phyloP scores from a whole-genome alignment of 2,329 filamentous ascomycete genomes.

The Cladophialophora psammophila region DNA sequence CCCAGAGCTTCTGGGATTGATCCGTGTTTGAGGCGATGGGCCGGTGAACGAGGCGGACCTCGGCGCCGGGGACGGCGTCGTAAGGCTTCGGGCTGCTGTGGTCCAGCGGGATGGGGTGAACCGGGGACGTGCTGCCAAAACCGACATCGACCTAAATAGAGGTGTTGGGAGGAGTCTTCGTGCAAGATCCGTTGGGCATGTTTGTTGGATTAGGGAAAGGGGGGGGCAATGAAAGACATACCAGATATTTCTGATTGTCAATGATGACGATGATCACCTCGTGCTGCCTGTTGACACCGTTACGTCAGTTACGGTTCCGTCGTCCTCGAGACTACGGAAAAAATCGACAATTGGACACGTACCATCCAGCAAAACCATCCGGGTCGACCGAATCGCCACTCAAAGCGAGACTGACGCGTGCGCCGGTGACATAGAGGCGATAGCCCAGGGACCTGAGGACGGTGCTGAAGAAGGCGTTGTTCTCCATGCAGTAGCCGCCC shows the following conservation, averaged over 20 bases:
- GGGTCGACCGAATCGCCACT: constrained; percentile 46
- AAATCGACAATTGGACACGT: constrained; percentile 30
- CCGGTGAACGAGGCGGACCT: constrained; percentile 62
- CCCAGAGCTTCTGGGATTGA: constrained; percentile 26
- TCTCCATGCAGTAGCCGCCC: constrained; percentile 70
- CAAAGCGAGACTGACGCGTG: constrained; percentile 51
- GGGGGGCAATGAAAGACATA: constrained; percentile 27
- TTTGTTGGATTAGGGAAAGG: not conserved
- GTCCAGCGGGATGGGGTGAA: constrained; percentile 41
- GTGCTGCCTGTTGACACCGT: constrained; percentile 52
- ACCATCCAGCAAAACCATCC: constrained; percentile 58
- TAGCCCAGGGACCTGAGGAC: constrained; percentile 62
- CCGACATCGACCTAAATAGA: constrained; percentile 22
- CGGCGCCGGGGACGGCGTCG: constrained; percentile 60
- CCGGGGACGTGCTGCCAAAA: constrained; percentile 42
- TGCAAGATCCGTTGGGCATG: not conserved
- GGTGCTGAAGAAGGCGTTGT: constrained; percentile 61
- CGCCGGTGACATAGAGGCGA: constrained; percentile 63
- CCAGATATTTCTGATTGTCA: constrained; percentile 53
- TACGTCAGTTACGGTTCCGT: not conserved
- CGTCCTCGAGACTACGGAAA: not conserved
- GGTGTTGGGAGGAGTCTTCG: not conserved
- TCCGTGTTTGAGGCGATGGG: constrained; percentile 45
- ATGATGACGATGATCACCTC: constrained; percentile 69
- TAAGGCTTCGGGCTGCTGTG: constrained; percentile 40